Evolutionary conservation across 2,329 filamentous ascomycete species (phyloP).

Genomic region (Penicillium hordei): DNA sequence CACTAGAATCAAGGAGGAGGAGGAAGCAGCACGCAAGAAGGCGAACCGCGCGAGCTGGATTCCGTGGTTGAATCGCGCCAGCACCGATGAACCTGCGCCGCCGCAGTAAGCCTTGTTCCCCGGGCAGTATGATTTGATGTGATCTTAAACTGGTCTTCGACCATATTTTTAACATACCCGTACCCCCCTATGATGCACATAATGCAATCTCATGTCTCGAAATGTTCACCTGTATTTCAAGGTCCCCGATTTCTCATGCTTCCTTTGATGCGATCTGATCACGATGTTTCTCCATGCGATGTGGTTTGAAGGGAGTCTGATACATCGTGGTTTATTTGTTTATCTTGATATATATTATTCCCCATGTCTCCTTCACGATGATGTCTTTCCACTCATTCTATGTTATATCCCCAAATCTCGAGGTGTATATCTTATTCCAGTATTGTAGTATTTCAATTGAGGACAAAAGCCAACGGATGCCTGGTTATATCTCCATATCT

Average conservation of each 20-base stretch:
- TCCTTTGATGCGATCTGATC: conserved; percentile 13
- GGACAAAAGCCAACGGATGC: not conserved
- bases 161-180: conserved; percentile 24
- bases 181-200: conserved; percentile 25
- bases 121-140: conserved; percentile 23
- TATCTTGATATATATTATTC: conserved; percentile 11
- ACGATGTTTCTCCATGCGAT: conserved; percentile 7
- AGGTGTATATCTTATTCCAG: not conserved
- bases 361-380: conserved; percentile 6
- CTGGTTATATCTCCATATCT: not conserved
- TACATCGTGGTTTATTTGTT: not conserved
- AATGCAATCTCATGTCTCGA: conserved; percentile 22
- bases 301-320: conserved; percentile 3
- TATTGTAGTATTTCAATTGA: not conserved
- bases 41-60: conserved; percentile 50
- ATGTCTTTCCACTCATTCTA: conserved; percentile 2
- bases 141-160: conserved; percentile 20
- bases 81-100: conserved; percentile 27
- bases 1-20: conserved; percentile 43
- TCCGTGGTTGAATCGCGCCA: conserved; percentile 45
- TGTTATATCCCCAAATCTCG: not conserved
- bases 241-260: conserved; percentile 13
- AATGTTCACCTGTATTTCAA: conserved; percentile 13
- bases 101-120: conserved; percentile 12
- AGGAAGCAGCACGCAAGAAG: conserved; percentile 45